A percentile compares a stretch with the other conserved stretches of the same genome.
Evolutionary conservation across 192 early-diverging fungal genomes (phyloP).

Genomic region (Dimargaris verticillata): DNA sequence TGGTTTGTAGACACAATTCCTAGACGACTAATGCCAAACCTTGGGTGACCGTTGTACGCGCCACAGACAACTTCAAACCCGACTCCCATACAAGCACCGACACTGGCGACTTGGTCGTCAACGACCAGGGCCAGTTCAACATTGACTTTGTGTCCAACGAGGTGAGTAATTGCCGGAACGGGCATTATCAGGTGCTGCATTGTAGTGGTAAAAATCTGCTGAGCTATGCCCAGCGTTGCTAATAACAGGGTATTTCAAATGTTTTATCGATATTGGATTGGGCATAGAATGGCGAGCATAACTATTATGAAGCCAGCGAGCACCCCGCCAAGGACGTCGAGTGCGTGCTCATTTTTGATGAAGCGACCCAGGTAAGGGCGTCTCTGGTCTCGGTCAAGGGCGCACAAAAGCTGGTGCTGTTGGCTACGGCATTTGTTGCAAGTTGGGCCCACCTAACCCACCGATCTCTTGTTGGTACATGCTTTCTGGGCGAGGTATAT

Average conservation of each 20-base stretch:
- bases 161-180: not conserved
- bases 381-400: not conserved
- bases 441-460: no score
- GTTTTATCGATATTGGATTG: no score
- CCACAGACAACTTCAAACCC: not conserved
- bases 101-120: not conserved
- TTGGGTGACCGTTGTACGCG: not conserved
- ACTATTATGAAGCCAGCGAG: slow-evolving; percentile 1
- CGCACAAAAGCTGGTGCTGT: no score
- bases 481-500: no score
- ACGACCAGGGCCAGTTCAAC: not conserved
- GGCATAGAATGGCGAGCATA: not conserved
- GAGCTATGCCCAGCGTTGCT: no score
- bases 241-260: no score
- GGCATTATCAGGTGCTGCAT: not conserved
- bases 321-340: slow-evolving; percentile 2
- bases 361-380: not conserved
- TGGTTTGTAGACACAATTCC: not conserved
- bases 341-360: not conserved
- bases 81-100: not conserved
- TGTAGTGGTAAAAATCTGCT: no score
- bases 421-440: no score
- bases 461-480: no score
- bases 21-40: not conserved
- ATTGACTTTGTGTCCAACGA: not conserved